phyloP scores from a whole-genome alignment of 1,139 yeast species.

The Geotrichum bryndzae region DNA sequence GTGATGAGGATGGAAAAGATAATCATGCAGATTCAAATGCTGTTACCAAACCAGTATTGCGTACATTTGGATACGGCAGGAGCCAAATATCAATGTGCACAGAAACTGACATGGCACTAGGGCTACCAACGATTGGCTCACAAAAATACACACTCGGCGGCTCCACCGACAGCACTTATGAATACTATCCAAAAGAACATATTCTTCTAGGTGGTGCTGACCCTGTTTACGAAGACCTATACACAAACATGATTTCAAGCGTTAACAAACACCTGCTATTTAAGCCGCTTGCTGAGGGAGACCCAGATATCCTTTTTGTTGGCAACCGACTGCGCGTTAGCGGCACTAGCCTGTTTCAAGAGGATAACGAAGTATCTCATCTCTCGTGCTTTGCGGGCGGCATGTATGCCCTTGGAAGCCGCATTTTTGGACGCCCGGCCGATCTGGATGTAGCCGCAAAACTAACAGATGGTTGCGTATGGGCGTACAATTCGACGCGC shows the following conservation, averaged over 20 bases:
- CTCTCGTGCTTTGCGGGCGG: conserved; percentile 73
- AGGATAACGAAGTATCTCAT: conserved; percentile 42
- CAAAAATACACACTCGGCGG: conserved; percentile 43
- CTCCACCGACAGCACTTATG: conserved; percentile 64
- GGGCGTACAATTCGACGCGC: conserved; percentile 47
- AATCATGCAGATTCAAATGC: background rate
- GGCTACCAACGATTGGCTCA: background rate
- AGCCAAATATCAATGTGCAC: background rate
- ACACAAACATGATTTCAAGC: conserved; percentile 37
- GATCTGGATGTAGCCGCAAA: conserved; percentile 56
- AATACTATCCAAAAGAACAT: conserved; percentile 58
- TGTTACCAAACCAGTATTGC: background rate
- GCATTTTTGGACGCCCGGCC: conserved; percentile 43
- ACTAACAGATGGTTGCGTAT: conserved; percentile 63
- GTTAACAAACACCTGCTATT: conserved; percentile 41
- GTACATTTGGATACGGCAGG: background rate
- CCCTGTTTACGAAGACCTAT: conserved; percentile 33
- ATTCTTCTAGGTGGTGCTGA: conserved; percentile 46
- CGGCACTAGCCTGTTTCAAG: conserved; percentile 12
- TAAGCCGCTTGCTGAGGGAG: conserved; percentile 39
- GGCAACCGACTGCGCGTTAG: conserved; percentile 31
- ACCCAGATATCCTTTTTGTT: conserved; percentile 43
- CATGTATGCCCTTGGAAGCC: conserved; percentile 63
- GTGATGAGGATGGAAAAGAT: background rate
- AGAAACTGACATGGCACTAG: background rate